Conservation (phyloP, 495 filamentous ascomycete genomes). For the Penicillium alfredii region DNA sequence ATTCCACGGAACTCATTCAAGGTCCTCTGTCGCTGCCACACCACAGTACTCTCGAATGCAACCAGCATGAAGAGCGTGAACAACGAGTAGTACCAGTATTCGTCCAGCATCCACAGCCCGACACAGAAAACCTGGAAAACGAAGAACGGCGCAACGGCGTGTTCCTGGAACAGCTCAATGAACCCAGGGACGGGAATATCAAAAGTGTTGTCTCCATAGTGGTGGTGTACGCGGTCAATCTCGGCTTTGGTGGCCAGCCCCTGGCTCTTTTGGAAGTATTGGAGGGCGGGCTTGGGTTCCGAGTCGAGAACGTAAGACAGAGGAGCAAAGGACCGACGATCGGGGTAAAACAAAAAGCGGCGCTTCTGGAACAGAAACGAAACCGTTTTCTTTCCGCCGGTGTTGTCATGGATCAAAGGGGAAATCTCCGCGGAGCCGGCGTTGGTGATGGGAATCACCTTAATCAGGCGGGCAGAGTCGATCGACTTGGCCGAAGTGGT, state of each 20-base stretch:
- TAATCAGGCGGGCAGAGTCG: conserved; percentile 77
- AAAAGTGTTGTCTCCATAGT: conserved; percentile 96
- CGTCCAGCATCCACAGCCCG: conserved; percentile 96
- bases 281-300: conserved; percentile 71
- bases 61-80: conserved; percentile 99
- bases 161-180: conserved; percentile 92
- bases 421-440: conserved; percentile 89
- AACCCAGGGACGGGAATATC: conserved; percentile 97
- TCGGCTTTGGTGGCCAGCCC: conserved; percentile 68
- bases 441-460: conserved; percentile 85
- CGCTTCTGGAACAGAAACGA: conserved; percentile 99
- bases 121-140: conserved; percentile 99
- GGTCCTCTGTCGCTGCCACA: conserved; percentile 98
- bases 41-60: conserved; percentile 95
- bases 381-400: conserved; percentile 62
- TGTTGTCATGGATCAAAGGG: conserved; percentile 63
- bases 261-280: conserved; percentile 67
- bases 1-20: conserved; percentile 96
- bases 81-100: conserved; percentile 99
- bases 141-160: conserved; percentile 98
- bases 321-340: conserved; percentile 65
- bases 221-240: conserved; percentile 70
- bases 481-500: conserved; percentile 64
- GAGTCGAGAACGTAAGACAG: conserved; percentile 79
- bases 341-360: conserved; percentile 78